A percentile compares a stretch with the other conserved stretches of the same genome.
Evolutionary conservation across 1,284 basidiomycete species (phyloP).

Genomic region (Marasmius tenuissimus): DNA sequence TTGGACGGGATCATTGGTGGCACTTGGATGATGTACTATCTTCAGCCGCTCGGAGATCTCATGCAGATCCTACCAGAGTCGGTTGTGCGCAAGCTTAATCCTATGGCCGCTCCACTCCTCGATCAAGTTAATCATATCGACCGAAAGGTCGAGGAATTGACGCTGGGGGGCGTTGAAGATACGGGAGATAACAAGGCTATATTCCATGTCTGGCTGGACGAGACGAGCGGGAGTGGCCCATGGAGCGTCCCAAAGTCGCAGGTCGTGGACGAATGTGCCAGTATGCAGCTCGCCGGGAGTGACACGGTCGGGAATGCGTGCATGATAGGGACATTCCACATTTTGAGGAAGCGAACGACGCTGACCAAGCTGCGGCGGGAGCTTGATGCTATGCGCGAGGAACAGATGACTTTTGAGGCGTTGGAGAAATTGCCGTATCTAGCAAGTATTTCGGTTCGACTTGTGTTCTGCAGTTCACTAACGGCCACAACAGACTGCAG

Average conservation of each 20-base stretch:
- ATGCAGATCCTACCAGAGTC: neutral
- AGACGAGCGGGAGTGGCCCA: neutral
- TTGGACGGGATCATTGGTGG: slow-evolving; percentile 12
- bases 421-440: slow-evolving; percentile 20
- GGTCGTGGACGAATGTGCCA: slow-evolving; percentile 14
- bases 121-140: neutral
- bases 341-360: slow-evolving; percentile 5
- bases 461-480: neutral
- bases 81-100: neutral
- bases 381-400: slow-evolving; percentile 15
- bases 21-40: neutral
- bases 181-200: neutral
- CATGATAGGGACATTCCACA: slow-evolving; percentile 12
- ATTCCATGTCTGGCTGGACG: slow-evolving; percentile 7
- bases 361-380: slow-evolving; percentile 6
- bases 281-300: slow-evolving; percentile 8
- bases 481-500: neutral
- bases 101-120: neutral
- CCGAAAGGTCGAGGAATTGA: neutral
- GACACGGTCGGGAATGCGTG: slow-evolving; percentile 12
- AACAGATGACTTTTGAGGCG: slow-evolving; percentile 1
- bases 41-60: neutral
- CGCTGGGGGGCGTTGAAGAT: neutral
- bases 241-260: neutral
- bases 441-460: slow-evolving; percentile 1